Percentiles rank a stretch among this genome's conserved stretches.
Evolutionary conservation across 768 basidiomycete genomes (phyloP).

Genomic region (Pleurotus citrinopileatus): DNA sequence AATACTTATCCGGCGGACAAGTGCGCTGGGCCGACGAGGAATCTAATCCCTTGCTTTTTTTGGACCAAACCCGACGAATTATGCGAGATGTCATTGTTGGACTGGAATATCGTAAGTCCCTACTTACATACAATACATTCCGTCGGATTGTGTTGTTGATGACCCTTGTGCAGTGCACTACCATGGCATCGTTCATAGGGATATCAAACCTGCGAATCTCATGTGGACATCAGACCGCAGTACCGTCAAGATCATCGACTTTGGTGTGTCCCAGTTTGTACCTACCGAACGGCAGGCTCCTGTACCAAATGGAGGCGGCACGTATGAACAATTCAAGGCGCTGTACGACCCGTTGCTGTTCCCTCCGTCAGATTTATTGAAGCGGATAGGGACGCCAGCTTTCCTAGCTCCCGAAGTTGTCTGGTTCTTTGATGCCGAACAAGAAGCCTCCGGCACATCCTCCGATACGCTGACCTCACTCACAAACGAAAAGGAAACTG

Average conservation of each 20-base stretch:
- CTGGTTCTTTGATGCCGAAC: conserved; percentile 30
- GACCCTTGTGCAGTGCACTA: conserved; percentile 18
- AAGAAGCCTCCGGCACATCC: conserved; percentile 19
- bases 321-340: conserved; percentile 2
- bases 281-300: conserved; percentile 3
- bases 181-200: conserved; percentile 74
- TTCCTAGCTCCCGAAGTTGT: conserved; percentile 45
- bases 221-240: conserved; percentile 81
- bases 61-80: conserved; percentile 37
- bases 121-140: not conserved
- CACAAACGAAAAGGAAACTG: conserved; percentile 9
- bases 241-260: conserved; percentile 89
- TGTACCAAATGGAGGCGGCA: not conserved
- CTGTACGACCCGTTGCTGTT: conserved; percentile 28
- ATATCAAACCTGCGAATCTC: conserved; percentile 93
- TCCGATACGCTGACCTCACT: conserved; percentile 17
- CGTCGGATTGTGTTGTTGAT: not conserved
- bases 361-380: conserved; percentile 34
- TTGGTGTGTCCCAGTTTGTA: conserved; percentile 74
- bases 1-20: conserved; percentile 39
- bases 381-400: conserved; percentile 38
- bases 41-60: conserved; percentile 28
- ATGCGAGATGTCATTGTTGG: conserved; percentile 40
- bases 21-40: conserved; percentile 34
- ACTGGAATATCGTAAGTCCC: conserved; percentile 38